A percentile compares a stretch with the other conserved stretches of the same genome.
These are phyloP conservation scores for Lactarius tabidus DNA, from an alignment of 768 basidiomycete species.

Conservation along the genomic window DNA sequence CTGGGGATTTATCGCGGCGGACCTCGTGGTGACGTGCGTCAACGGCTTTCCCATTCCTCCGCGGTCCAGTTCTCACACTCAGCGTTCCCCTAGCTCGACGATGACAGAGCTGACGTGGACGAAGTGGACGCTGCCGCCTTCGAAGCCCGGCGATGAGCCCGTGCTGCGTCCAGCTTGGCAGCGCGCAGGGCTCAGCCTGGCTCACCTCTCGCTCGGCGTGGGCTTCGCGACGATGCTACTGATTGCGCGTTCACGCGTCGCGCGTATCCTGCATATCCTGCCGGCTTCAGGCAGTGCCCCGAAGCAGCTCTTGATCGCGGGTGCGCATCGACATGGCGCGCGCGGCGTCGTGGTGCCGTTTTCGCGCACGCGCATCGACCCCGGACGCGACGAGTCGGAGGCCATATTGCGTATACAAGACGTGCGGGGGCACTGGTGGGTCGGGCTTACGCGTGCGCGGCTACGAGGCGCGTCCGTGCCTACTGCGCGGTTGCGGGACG, in stretches of 20 bases:
- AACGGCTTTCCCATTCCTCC: not conserved
- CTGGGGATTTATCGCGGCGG: conserved; percentile 25
- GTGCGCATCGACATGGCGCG: conserved; percentile 9
- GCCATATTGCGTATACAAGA: conserved; percentile 23
- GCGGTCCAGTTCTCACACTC: not conserved
- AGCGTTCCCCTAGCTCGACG: conserved; percentile 13
- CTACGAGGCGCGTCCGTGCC: conserved; percentile 14
- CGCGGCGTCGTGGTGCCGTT: conserved; percentile 23
- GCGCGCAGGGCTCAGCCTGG: conserved; percentile 22
- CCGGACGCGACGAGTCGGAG: conserved; percentile 25
- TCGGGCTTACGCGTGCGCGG: conserved; percentile 18
- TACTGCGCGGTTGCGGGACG: conserved; percentile 16
- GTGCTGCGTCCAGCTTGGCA: conserved; percentile 22
- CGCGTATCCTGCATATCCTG: conserved; percentile 23
- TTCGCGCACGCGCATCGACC: conserved; percentile 14
- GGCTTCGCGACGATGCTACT: conserved; percentile 22
- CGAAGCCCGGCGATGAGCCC: conserved; percentile 14
- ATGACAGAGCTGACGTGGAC: conserved; percentile 27
- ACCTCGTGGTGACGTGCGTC: conserved; percentile 25
- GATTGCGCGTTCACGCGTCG: conserved; percentile 24
- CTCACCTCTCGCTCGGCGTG: conserved; percentile 20
- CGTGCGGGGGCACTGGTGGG: conserved; percentile 27
- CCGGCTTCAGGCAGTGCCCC: conserved; percentile 9
- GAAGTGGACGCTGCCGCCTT: conserved; percentile 21
- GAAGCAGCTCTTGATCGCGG: conserved; percentile 21